Conservation (phyloP, 352 stramenopile genomes). For the Phytophthora parvispora region DNA sequence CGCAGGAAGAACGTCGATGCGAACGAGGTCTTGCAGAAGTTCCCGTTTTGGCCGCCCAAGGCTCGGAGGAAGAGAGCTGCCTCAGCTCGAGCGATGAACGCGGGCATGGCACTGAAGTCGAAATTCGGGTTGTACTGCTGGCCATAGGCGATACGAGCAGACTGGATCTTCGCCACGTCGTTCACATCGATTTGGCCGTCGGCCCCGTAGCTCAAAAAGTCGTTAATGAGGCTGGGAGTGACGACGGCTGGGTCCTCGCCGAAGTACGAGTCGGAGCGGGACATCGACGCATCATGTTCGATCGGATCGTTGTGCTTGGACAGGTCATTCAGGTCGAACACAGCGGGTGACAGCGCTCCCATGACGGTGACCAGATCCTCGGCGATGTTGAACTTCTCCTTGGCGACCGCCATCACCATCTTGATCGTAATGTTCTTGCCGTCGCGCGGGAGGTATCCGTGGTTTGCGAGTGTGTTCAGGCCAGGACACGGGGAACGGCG, state of each 20-base stretch:
- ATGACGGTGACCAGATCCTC: constrained; percentile 14
- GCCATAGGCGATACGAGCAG: not conserved
- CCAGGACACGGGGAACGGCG: constrained; percentile 48
- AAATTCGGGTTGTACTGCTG: constrained; percentile 19
- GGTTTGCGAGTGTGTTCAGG: constrained; percentile 59
- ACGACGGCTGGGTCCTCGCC: constrained; percentile 5
- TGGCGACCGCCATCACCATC: constrained; percentile 22
- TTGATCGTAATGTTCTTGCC: constrained; percentile 39
- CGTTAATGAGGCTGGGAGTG: not conserved
- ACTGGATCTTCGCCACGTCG: constrained; percentile 17
- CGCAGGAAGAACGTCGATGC: constrained; percentile 18
- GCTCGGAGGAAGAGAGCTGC: constrained; percentile 5
- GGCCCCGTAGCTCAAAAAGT: not conserved
- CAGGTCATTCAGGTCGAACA: constrained; percentile 24
- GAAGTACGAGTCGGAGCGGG: constrained; percentile 15
- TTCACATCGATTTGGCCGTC: constrained; percentile 8
- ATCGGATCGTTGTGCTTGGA: constrained; percentile 14
- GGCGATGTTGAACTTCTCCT: constrained; percentile 40
- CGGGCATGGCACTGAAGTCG: not conserved
- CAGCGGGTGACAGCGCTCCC: constrained; percentile 4
- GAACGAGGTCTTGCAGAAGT: constrained; percentile 7
- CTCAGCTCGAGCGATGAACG: constrained; percentile 7
- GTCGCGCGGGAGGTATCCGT: constrained; percentile 46
- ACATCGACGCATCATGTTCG: constrained; percentile 20
- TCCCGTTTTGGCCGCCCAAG: constrained; percentile 1